A percentile compares a stretch with the other conserved stretches of the same genome.
Evolutionary conservation across 2,329 filamentous ascomycete species (phyloP).

Genomic region (Dendryphion nanum): DNA sequence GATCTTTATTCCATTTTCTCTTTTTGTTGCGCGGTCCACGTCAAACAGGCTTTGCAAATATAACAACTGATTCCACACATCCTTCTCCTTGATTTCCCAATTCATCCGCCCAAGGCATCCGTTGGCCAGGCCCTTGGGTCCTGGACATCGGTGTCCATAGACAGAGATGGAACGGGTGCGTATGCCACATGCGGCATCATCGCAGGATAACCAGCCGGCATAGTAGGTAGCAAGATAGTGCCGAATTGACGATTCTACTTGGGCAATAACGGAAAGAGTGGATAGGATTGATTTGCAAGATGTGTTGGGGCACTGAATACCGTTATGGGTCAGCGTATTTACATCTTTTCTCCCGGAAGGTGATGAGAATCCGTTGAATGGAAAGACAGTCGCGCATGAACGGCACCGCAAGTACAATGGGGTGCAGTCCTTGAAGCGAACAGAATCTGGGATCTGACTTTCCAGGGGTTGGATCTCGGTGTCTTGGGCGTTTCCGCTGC

Average conservation of each 20-base stretch:
- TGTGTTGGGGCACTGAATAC: conserved; percentile 66
- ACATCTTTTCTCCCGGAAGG: conserved; percentile 16
- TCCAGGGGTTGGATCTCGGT: conserved; percentile 78
- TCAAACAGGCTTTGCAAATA: conserved; percentile 87
- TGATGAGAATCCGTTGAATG: conserved; percentile 71
- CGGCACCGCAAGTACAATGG: conserved; percentile 79
- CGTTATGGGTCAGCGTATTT: conserved; percentile 64
- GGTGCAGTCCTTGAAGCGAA: conserved; percentile 80
- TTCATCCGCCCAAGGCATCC: conserved; percentile 86
- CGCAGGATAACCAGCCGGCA: conserved; percentile 85
- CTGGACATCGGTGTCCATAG: conserved; percentile 85
- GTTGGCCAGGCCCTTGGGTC: conserved; percentile 77
- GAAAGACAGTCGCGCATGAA: conserved; percentile 68
- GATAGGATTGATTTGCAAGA: conserved; percentile 65
- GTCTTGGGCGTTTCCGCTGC: conserved; percentile 44
- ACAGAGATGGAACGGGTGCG: conserved; percentile 91
- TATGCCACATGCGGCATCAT: conserved; percentile 82
- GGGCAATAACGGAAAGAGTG: conserved; percentile 75
- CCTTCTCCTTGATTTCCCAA: conserved; percentile 84
- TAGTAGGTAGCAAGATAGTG: conserved; percentile 81
- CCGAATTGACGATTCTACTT: conserved; percentile 83
- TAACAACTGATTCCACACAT: conserved; percentile 90
- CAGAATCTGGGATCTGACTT: conserved; percentile 86
- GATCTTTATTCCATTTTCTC: conserved; percentile 48
- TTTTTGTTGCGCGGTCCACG: conserved; percentile 71